These are phyloP conservation scores for Jatropha multifida DNA, from an alignment of 441 rosid species.

Conservation along the genomic window DNA sequence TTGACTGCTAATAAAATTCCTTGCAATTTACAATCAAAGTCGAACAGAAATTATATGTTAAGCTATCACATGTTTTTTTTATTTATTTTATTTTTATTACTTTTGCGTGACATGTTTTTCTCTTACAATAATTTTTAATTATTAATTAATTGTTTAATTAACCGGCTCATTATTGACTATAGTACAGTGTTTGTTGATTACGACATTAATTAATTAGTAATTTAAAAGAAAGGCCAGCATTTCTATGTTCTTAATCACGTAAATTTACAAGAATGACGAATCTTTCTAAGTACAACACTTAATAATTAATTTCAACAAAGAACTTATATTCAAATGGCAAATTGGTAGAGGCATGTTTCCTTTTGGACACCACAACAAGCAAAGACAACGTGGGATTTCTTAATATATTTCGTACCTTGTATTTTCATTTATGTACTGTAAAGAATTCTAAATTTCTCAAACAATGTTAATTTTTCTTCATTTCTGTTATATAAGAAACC, in stretches of 20 bases:
- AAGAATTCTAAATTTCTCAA: background rate
- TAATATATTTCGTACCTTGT: background rate
- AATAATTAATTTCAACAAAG: too few species aligned
- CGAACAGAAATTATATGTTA: background rate
- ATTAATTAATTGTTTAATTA: background rate
- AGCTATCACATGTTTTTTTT: slow-evolving; percentile 4
- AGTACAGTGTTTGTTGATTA: background rate
- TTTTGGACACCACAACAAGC: slow-evolving; percentile 16
- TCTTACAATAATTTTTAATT: slow-evolving; percentile 1
- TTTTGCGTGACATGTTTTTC: background rate
- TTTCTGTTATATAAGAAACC: slow-evolving; percentile 19
- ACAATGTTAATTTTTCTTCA: background rate
- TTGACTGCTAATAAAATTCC: slow-evolving; percentile 4
- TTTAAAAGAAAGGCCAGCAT: background rate
- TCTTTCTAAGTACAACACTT: background rate
- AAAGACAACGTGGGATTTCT: slow-evolving; percentile 5
- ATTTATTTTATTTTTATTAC: background rate
- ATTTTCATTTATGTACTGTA: slow-evolving; percentile 17
- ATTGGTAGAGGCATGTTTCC: background rate
- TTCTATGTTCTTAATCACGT: background rate
- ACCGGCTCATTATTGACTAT: background rate
- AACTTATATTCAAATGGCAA: background rate
- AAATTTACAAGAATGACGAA: background rate
- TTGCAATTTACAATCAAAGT: background rate
- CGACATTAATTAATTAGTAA: background rate